These are phyloP conservation scores for Penicillium occitanis DNA, from an alignment of 2,329 filamentous ascomycete species.

Conservation along the genomic window DNA sequence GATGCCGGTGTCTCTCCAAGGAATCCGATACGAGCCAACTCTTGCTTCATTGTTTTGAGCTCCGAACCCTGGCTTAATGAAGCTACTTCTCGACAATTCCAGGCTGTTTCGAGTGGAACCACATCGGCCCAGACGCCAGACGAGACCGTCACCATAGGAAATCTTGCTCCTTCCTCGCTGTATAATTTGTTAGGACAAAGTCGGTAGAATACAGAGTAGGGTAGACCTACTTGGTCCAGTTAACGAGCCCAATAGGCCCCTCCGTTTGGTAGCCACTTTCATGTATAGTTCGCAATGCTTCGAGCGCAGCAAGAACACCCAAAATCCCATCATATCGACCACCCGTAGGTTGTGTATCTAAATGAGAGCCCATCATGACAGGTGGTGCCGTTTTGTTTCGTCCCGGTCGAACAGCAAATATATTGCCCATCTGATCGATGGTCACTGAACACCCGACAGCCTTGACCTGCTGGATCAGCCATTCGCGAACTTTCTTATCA, in stretches of 20 bases:
- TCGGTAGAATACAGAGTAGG: neutral
- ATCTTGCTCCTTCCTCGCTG: slow-evolving; percentile 75
- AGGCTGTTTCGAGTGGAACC: slow-evolving; percentile 60
- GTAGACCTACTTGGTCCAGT: slow-evolving; percentile 68
- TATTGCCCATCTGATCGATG: slow-evolving; percentile 61
- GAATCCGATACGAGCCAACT: slow-evolving; percentile 68
- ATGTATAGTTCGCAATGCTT: slow-evolving; percentile 67
- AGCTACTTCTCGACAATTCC: slow-evolving; percentile 59
- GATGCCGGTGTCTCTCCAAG: slow-evolving; percentile 58
- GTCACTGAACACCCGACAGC: slow-evolving; percentile 65
- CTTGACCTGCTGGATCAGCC: slow-evolving; percentile 67
- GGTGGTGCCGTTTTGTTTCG: neutral
- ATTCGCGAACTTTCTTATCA: slow-evolving; percentile 70
- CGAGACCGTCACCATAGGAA: slow-evolving; percentile 69
- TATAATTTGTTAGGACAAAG: neutral
- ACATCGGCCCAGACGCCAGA: slow-evolving; percentile 72
- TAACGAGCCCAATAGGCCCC: slow-evolving; percentile 70
- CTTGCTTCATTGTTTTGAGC: slow-evolving; percentile 57
- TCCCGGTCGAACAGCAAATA: slow-evolving; percentile 12
- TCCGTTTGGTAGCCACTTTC: slow-evolving; percentile 68
- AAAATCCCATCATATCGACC: slow-evolving; percentile 61
- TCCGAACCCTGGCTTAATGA: slow-evolving; percentile 38
- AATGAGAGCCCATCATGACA: slow-evolving; percentile 28
- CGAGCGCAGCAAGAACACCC: slow-evolving; percentile 70
- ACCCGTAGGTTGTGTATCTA: slow-evolving; percentile 51